phyloP scores from a whole-genome alignment of 2,329 filamentous ascomycete species.

The Amesomyces nigricolor region DNA sequence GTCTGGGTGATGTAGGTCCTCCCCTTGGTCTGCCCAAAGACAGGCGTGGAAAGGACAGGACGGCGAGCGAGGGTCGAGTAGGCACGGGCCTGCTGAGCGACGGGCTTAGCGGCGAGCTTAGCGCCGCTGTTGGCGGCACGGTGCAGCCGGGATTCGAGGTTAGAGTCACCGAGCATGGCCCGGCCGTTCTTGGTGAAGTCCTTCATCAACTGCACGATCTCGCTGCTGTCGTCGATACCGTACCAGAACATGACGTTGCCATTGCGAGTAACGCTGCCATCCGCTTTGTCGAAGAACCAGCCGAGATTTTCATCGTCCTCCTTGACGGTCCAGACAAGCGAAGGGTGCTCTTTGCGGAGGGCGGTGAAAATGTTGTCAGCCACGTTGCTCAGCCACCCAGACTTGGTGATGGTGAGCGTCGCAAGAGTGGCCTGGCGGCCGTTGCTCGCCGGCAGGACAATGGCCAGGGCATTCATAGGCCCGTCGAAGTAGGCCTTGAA shows the following conservation, averaged over 20 bases:
- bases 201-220: slow-evolving; percentile 76
- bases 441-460: slow-evolving; percentile 70
- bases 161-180: slow-evolving; percentile 83
- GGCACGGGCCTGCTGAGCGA: slow-evolving; percentile 50
- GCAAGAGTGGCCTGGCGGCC: slow-evolving; percentile 74
- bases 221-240: slow-evolving; percentile 73
- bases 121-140: slow-evolving; percentile 59
- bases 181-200: slow-evolving; percentile 79
- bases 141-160: slow-evolving; percentile 79
- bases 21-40: slow-evolving; percentile 24
- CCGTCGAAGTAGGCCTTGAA: slow-evolving; percentile 97
- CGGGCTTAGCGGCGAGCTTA: slow-evolving; percentile 39
- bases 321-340: slow-evolving; percentile 93
- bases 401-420: slow-evolving; percentile 87
- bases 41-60: slow-evolving; percentile 24
- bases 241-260: slow-evolving; percentile 97
- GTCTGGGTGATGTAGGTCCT: slow-evolving; percentile 59
- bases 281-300: slow-evolving; percentile 97
- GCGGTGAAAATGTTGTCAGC: slow-evolving; percentile 92
- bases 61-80: slow-evolving; percentile 58
- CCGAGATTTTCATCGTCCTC: slow-evolving; percentile 93
- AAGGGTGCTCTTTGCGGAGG: slow-evolving; percentile 89
- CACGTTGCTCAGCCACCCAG: slow-evolving; percentile 90
- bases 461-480: slow-evolving; percentile 83
- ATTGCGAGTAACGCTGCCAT: slow-evolving; percentile 79